Base-by-base conservation (phyloP, 371 early-diverging fungal genomes). In the Nematocida ausubeli region DNA sequence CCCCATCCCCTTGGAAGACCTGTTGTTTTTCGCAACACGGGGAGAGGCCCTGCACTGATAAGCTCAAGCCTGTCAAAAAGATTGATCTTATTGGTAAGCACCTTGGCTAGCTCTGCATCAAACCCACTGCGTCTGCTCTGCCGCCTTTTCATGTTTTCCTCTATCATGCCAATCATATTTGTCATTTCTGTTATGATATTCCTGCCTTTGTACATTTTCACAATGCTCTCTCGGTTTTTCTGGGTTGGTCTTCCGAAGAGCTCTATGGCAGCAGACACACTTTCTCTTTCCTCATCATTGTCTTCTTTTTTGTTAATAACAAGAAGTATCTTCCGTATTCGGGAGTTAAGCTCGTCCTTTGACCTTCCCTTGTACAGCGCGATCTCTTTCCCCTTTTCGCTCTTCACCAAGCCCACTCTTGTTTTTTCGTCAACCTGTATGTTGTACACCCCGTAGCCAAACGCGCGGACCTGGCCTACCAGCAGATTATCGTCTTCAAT, bases 381-480 rank as follows among this genome's bases (percentile, higher is more conserved):
- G 2, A 26, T 22, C 28, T 71, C 78, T 50, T 54, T 58, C 12
- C 70, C 70, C 12, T 84, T 82, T 24, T 55, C 50, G 54, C 62
- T 63, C 66, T 84, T 85, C 22, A 80, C 72, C 28, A 64, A 68
- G 58, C 75, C 65, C n/a, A 63, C 44, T 24, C 73, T 4, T 2
- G 44, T 58, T 56, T 79, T 64, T 35, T 56, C 56, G 34, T 67
- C 69, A 5, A 81, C 58, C 2, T 69, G 58, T 12, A 64, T 57
- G 37, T 73, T 55, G 82, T 84, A 84, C 49, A 83, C 71, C 32
- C 81, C 85, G 70, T 86, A 86, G n/a, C 86, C 86, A 62, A 82
- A 58, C 0, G 19, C 65, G 12, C 82, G 49, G n/a, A 65, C 49
- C 44, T 63, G 69, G 6, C 81, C 30, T 14, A 84, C 70, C 34